Evolutionary conservation across 257 asterid species (phyloP), one percentile per base, ranked within the genome.

Genomic region (Dorcoceras hygrometricum): DNA sequence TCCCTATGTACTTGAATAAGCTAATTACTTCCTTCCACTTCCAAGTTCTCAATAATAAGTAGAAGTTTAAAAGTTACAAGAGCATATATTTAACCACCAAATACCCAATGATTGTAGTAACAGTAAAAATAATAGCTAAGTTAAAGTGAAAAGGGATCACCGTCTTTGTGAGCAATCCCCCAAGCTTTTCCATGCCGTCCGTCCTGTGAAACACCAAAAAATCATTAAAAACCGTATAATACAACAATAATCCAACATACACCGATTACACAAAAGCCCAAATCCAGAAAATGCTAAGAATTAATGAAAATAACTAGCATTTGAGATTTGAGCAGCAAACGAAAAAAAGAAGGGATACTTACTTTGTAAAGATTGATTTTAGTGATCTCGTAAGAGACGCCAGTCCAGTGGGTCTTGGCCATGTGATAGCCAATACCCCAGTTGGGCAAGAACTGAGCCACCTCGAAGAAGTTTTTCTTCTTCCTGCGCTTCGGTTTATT

Each of bases 131-230:
- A 65, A 36, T 11, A 36, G 48, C 18, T 48, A 32, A 6, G 18
- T 29, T 23, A n/a, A 1, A 57, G 12, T n/a, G 27, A 61, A 32
- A 63, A 25, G 26, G 46, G n/a, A 34, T 34, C 68, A 92, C 98
- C 99, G 67, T 86, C 85, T 77, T 77, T 85, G 76, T 86, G 79
- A 78, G 88, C 99, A 54, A 88, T 62, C 50, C 99, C 97, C 99
- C 99, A 93, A 76, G 99, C 99, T 80, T 90, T 93, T 70, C 97
- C 97, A 56, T 93, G 99, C 59, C 85, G 83, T 61, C 99, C 97
- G 59, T 90, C 90, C 98, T 92, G 85, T 87, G 71, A 75, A 79
- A 75, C 36, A 43, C 56, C 57, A 27, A 63, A 71, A n/a, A 39
- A 12, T 51, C 39, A 32, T 53, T 56, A n/a, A 39, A 68, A 5